Percentiles rank a stretch among this genome's conserved stretches.
Conservation (phyloP, 352 stramenopile species). For the Phytophthora sojae region DNA sequence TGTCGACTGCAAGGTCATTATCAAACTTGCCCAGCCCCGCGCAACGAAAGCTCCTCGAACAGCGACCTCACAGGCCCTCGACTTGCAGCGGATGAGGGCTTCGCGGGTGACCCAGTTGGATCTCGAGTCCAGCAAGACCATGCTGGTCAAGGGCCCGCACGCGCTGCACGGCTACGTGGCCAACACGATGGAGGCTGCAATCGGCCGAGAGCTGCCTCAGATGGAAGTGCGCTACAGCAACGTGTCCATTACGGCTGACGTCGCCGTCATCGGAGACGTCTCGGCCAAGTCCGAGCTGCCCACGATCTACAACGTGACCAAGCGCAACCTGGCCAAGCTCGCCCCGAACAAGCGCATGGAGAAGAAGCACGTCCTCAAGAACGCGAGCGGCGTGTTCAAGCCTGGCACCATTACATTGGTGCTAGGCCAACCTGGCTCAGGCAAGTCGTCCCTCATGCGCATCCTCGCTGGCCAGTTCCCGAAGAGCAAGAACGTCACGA, state of each 20-base stretch:
- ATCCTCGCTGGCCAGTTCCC: slow-evolving; percentile 33
- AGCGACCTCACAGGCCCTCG: neutral
- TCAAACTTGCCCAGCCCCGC: slow-evolving; percentile 6
- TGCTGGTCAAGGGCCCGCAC: slow-evolving; percentile 33
- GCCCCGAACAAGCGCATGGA: slow-evolving; percentile 41
- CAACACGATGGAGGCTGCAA: slow-evolving; percentile 31
- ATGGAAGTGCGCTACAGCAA: slow-evolving; percentile 46
- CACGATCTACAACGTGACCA: slow-evolving; percentile 47
- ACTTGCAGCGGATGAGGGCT: neutral
- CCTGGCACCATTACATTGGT: slow-evolving; percentile 45
- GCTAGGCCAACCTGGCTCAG: slow-evolving; percentile 36
- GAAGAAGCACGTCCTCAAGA: slow-evolving; percentile 42
- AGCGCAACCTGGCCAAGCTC: slow-evolving; percentile 34
- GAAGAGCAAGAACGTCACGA: slow-evolving; percentile 23
- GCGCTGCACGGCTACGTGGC: slow-evolving; percentile 44
- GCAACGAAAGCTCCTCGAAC: neutral
- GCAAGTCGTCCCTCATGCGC: slow-evolving; percentile 36
- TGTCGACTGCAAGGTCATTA: neutral
- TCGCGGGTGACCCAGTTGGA: slow-evolving; percentile 6
- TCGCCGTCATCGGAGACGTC: slow-evolving; percentile 26
- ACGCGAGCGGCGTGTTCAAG: slow-evolving; percentile 29
- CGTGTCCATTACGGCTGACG: slow-evolving; percentile 27
- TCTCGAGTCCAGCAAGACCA: slow-evolving; percentile 26
- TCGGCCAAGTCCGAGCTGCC: slow-evolving; percentile 35
- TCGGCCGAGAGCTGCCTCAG: slow-evolving; percentile 41